Conservation (phyloP, 208 protist species). For the Naegleria fowleri region DNA sequence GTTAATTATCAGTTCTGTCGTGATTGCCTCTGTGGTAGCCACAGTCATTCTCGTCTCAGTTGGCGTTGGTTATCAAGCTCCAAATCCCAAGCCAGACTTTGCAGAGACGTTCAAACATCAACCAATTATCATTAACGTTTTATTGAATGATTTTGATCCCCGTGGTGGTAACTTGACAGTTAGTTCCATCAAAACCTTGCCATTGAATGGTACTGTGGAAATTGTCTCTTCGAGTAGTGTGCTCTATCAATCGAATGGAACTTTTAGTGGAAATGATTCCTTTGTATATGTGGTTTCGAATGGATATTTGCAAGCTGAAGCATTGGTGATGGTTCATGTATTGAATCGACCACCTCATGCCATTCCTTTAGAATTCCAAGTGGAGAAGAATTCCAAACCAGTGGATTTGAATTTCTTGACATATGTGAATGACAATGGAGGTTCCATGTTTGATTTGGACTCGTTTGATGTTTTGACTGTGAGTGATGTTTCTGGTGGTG, state of each 20-base stretch:
- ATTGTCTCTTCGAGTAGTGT: too few species aligned
- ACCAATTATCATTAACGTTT: neutral
- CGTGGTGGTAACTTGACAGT: neutral
- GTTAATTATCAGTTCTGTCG: neutral
- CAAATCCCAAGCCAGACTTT: neutral
- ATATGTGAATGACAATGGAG: neutral
- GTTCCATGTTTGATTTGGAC: neutral
- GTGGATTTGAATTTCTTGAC: neutral
- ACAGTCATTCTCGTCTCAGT: neutral
- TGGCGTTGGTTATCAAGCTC: neutral
- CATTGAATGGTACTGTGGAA: too few species aligned
- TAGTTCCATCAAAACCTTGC: too few species aligned
- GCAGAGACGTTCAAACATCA: neutral
- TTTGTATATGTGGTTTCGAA: neutral
- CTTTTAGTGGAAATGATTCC: neutral
- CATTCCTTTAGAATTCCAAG: neutral
- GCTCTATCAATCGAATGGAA: neutral
- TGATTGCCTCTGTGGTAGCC: neutral
- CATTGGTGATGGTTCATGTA: neutral
- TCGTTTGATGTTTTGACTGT: neutral
- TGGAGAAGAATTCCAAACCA: neutral
- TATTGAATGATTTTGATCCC: neutral
- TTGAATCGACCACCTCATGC: neutral
- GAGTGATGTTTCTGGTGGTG: neutral
- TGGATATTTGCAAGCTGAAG: neutral